Conservation (phyloP, 768 basidiomycete genomes). For the Tulasnella sp. region DNA sequence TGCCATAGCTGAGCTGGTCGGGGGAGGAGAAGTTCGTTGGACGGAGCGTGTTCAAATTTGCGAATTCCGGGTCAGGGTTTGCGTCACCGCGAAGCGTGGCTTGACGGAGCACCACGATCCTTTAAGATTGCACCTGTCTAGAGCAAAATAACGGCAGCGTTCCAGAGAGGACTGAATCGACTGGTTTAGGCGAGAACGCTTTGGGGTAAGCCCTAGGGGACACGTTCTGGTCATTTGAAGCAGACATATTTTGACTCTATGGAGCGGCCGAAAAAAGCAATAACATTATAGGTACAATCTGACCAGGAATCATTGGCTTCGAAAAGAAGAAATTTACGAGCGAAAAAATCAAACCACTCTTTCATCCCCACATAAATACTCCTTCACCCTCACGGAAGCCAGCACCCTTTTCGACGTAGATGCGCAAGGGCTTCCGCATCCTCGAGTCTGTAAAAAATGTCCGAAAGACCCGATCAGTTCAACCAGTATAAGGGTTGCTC, state of each 20-base stretch:
- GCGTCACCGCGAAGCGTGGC: conserved; percentile 8
- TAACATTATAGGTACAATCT: background rate
- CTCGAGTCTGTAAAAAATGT: conserved; percentile 26
- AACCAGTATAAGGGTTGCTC: background rate
- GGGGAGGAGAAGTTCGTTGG: background rate
- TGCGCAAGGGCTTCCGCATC: conserved; percentile 22
- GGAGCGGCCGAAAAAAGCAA: background rate
- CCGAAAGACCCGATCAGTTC: conserved; percentile 5
- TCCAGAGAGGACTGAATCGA: background rate
- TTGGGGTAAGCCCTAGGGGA: background rate
- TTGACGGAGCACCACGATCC: background rate
- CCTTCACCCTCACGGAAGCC: conserved; percentile 31
- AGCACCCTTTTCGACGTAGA: conserved; percentile 30
- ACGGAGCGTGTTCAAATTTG: background rate
- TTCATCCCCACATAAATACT: conserved; percentile 30
- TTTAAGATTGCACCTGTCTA: background rate
- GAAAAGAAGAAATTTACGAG: background rate
- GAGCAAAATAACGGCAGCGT: background rate
- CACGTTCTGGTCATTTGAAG: background rate
- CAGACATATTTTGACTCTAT: background rate
- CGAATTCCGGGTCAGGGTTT: background rate
- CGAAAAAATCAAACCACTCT: background rate
- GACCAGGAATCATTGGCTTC: background rate
- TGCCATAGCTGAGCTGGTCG: background rate
- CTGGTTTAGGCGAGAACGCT: background rate